These are phyloP conservation scores for Podospora pseudocomata DNA, from an alignment of 495 filamentous ascomycete genomes.

Conservation along the genomic window DNA sequence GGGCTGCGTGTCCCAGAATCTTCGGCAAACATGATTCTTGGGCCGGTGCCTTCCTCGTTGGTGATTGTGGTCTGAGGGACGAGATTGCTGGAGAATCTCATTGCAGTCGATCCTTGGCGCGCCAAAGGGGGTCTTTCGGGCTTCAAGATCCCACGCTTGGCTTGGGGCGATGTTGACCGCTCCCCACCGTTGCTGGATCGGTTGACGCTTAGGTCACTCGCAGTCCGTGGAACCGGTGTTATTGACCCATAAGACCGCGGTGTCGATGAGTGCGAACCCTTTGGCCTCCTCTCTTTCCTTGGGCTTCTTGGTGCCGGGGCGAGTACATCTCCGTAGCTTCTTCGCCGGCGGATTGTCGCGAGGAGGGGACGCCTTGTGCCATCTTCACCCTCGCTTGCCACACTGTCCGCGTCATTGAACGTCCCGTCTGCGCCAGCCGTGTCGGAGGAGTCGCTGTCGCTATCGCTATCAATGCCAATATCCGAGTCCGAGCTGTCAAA, in stretches of 20 bases:
- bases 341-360: constrained; percentile 28
- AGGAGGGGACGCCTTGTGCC: constrained; percentile 27
- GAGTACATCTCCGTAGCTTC: constrained; percentile 37
- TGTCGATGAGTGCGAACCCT: constrained; percentile 8
- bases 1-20: constrained; percentile 34
- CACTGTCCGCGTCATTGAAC: constrained; percentile 32
- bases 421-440: constrained; percentile 26
- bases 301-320: constrained; percentile 15
- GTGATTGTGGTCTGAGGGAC: constrained; percentile 69
- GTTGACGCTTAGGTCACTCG: not conserved
- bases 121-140: constrained; percentile 45
- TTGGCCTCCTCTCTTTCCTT: constrained; percentile 19
- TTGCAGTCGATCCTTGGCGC: constrained; percentile 47
- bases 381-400: constrained; percentile 27
- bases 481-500: constrained; percentile 51
- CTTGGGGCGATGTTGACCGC: constrained; percentile 4
- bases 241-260: constrained; percentile 24
- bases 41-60: constrained; percentile 58
- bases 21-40: constrained; percentile 76
- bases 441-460: constrained; percentile 45
- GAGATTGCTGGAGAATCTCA: constrained; percentile 68
- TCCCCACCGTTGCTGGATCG: constrained; percentile 9
- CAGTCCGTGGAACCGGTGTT: not conserved
- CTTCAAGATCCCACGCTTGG: constrained; percentile 22
- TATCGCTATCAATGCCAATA: constrained; percentile 39